Percentiles rank a stretch among this genome's conserved stretches.
phyloP scores from a whole-genome alignment of 331 rosid genomes.

The Quercus tomentella region DNA sequence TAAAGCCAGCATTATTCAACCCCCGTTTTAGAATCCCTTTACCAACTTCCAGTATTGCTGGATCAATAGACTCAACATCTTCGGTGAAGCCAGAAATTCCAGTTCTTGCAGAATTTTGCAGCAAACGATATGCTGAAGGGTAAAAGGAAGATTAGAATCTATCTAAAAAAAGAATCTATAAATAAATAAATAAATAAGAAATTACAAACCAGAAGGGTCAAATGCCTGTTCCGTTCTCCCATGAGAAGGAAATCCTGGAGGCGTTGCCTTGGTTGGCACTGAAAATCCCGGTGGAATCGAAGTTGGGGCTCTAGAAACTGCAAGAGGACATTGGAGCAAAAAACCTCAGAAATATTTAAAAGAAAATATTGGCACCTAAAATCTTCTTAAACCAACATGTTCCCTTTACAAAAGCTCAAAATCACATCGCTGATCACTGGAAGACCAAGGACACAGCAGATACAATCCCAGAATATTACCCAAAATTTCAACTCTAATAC shows the following conservation, averaged over 20 bases:
- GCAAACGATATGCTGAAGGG: slow-evolving; percentile 31
- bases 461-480: too few relatives aligned
- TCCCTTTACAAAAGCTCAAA: too few relatives aligned
- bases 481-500: too few relatives aligned
- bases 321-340: slow-evolving; percentile 3
- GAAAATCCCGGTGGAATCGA: slow-evolving; percentile 44
- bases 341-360: too few relatives aligned
- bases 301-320: slow-evolving; percentile 38
- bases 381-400: too few relatives aligned
- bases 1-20: slow-evolving; percentile 25
- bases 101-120: slow-evolving; percentile 27
- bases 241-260: slow-evolving; percentile 39
- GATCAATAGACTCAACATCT: slow-evolving; percentile 21
- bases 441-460: too few relatives aligned
- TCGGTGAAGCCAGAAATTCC: slow-evolving; percentile 21
- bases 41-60: slow-evolving; percentile 20
- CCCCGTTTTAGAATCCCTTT: slow-evolving; percentile 20
- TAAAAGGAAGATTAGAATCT: background rate
- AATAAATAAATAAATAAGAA: slow-evolving; percentile 3
- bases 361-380: too few relatives aligned
- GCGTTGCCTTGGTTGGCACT: slow-evolving; percentile 28
- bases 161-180: background rate
- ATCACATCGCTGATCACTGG: too few relatives aligned
- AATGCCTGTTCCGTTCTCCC: slow-evolving; percentile 27
- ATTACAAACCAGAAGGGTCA: slow-evolving; percentile 25